phyloP scores from a whole-genome alignment of 2,329 filamentous ascomycete genomes.

The Cladophialophora chaetospira region DNA sequence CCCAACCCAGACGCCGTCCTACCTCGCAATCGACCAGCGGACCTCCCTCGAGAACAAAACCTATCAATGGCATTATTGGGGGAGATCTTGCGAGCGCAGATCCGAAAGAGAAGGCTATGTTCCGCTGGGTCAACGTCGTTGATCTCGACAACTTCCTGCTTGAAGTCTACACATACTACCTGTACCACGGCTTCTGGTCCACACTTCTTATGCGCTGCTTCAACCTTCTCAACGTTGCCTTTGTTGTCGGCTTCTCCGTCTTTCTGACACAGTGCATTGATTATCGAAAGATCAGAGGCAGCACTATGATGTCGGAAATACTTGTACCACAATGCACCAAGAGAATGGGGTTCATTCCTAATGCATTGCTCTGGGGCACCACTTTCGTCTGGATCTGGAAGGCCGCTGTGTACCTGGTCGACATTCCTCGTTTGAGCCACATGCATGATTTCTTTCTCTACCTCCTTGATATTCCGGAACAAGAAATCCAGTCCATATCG shows the following conservation, averaged over 20 bases:
- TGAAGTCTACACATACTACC: slow-evolving; percentile 84
- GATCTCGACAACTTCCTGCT: slow-evolving; percentile 86
- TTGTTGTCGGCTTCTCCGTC: slow-evolving; percentile 78
- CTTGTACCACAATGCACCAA: slow-evolving; percentile 73
- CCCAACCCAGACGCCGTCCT: neutral
- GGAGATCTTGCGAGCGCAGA: slow-evolving; percentile 49
- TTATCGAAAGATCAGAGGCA: slow-evolving; percentile 69
- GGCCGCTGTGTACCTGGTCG: slow-evolving; percentile 70
- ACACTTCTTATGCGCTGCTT: slow-evolving; percentile 73
- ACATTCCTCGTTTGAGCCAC: slow-evolving; percentile 70
- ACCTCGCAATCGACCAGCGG: slow-evolving; percentile 30
- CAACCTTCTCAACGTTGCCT: slow-evolving; percentile 77
- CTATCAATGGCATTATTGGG: slow-evolving; percentile 18
- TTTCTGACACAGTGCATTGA: slow-evolving; percentile 86
- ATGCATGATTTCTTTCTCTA: slow-evolving; percentile 86
- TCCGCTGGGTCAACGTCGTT: slow-evolving; percentile 88
- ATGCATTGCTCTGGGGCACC: slow-evolving; percentile 78
- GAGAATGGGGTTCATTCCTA: slow-evolving; percentile 74
- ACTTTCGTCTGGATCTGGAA: slow-evolving; percentile 84
- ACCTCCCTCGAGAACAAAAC: slow-evolving; percentile 31
- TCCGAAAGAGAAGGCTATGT: slow-evolving; percentile 78
- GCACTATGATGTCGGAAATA: slow-evolving; percentile 58
- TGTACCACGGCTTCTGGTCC: slow-evolving; percentile 80
- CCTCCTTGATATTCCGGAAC: slow-evolving; percentile 77
- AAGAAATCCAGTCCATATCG: slow-evolving; percentile 90